Evolutionary conservation across 106 monocot genomes (phyloP).

Genomic region (Dioscorea alata): DNA sequence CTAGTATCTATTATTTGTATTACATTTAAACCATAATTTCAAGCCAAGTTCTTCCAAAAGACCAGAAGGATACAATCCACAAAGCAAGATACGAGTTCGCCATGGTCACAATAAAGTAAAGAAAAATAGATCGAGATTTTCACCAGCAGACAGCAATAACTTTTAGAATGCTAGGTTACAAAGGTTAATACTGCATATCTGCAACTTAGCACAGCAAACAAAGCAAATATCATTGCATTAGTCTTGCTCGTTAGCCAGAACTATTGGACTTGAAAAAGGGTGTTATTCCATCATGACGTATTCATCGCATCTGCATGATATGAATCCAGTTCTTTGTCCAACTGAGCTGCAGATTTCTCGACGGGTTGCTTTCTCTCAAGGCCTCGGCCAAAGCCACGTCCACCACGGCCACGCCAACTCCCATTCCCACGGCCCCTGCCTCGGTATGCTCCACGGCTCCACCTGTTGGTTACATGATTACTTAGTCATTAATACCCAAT

Average conservation of each 20-base stretch:
- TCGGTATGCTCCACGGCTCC: constrained; percentile 16
- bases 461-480: constrained; percentile 3
- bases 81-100: no score
- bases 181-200: background rate
- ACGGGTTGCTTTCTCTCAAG: constrained; percentile 31
- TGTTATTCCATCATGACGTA: constrained; percentile 24
- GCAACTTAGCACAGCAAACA: background rate
- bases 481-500: background rate
- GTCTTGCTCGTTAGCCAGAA: background rate
- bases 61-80: no score
- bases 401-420: background rate
- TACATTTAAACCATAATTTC: no score
- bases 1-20: no score
- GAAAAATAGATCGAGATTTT: background rate
- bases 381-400: constrained; percentile 13
- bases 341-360: constrained; percentile 48
- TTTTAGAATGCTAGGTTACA: background rate
- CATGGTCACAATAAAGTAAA: no score
- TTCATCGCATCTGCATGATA: constrained; percentile 77
- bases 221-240: background rate
- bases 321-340: constrained; percentile 64
- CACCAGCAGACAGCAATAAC: background rate
- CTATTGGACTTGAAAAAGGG: background rate
- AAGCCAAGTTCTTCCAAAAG: no score
- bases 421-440: background rate